Evolutionary conservation across 148 eudicot genomes (phyloP).

Genomic region (Simmondsia chinensis): DNA sequence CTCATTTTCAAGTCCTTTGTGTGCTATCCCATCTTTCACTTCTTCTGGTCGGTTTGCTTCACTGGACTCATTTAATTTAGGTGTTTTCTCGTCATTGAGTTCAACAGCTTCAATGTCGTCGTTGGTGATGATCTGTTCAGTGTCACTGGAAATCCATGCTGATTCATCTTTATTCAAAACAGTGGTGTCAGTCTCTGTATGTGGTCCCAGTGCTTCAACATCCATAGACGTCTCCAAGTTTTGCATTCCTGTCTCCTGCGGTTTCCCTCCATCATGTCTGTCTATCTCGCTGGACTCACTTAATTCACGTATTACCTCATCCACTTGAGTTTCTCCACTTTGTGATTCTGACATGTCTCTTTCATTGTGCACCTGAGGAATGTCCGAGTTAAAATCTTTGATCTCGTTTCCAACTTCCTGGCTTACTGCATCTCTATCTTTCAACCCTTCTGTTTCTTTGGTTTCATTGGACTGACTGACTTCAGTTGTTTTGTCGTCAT

Average conservation of each 20-base stretch:
- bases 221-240: background rate
- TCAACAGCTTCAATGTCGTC: background rate
- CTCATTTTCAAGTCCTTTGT: background rate
- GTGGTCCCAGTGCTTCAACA: background rate
- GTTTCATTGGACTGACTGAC: background rate
- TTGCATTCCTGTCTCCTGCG: background rate
- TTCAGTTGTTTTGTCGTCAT: background rate
- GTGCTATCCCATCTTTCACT: slow-evolving; percentile 1
- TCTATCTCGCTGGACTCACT: slow-evolving; percentile 1
- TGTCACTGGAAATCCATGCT: background rate
- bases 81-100: background rate
- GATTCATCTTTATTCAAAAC: background rate
- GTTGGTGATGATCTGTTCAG: background rate
- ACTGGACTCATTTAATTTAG: background rate
- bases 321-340: too few species aligned
- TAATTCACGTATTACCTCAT: background rate
- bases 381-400: background rate
- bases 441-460: background rate
- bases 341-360: background rate
- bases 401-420: background rate
- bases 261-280: too few species aligned
- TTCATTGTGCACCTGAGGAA: background rate
- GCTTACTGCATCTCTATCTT: too few species aligned
- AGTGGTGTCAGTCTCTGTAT: background rate
- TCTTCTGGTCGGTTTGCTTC: background rate